A percentile compares a stretch with the other conserved stretches of the same genome.
phyloP scores from a whole-genome alignment of 2,329 filamentous ascomycete genomes.

The Colletotrichum sublineola region DNA sequence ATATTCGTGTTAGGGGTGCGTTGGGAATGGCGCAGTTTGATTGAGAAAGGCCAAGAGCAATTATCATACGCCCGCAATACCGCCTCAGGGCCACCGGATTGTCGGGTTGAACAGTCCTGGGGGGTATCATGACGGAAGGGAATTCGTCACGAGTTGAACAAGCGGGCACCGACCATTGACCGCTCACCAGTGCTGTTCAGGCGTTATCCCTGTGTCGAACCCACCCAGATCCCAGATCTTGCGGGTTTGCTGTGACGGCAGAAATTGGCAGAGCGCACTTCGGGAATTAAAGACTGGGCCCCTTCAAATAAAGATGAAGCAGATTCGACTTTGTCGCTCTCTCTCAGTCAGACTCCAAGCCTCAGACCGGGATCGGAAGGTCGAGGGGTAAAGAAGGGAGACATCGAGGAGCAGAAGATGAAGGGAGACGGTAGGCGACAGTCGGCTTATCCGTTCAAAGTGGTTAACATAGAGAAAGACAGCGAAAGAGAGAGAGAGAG shows the following conservation, averaged over 20 bases:
- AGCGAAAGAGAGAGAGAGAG: neutral
- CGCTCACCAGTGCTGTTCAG: constrained; percentile 11
- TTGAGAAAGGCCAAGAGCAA: neutral
- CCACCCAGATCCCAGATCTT: constrained; percentile 26
- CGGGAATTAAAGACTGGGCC: constrained; percentile 31
- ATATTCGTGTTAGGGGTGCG: constrained; percentile 9
- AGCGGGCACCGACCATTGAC: neutral
- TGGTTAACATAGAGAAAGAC: neutral
- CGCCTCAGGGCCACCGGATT: constrained; percentile 1
- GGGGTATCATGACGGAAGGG: constrained; percentile 26
- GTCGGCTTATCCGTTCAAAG: neutral
- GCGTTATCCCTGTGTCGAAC: constrained; percentile 24
- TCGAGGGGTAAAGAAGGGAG: neutral
- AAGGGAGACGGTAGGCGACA: neutral
- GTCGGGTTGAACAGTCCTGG: constrained; percentile 11
- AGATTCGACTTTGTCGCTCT: constrained; percentile 16
- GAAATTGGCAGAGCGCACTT: neutral
- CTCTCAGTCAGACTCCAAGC: neutral
- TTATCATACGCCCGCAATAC: constrained; percentile 14
- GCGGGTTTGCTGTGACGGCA: neutral
- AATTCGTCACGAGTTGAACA: constrained; percentile 26
- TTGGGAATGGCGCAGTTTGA: constrained; percentile 24
- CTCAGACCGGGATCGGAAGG: neutral
- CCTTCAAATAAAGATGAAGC: constrained; percentile 17
- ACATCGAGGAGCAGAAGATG: neutral